Conservation (phyloP, 2,329 filamentous ascomycete species). For the Monosporascus sp. region DNA sequence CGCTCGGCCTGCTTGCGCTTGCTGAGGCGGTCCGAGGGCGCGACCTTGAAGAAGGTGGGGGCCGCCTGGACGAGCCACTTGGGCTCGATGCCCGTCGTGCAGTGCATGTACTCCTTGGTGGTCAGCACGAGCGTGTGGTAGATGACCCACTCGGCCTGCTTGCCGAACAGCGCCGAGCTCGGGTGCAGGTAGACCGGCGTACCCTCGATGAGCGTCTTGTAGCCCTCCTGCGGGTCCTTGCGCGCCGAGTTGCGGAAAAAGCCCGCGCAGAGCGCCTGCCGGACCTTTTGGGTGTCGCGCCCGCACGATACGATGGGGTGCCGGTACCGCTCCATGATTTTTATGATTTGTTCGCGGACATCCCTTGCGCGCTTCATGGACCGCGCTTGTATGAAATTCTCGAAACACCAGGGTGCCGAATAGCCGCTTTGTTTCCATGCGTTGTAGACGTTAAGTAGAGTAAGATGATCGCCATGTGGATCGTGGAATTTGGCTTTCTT, state of each 20-base stretch:
- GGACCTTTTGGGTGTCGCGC: slow-evolving; percentile 77
- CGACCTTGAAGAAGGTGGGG: slow-evolving; percentile 98
- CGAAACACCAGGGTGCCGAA: slow-evolving; percentile 88
- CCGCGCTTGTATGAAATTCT: slow-evolving; percentile 94
- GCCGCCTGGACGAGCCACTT: slow-evolving; percentile 92
- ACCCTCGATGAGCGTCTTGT: slow-evolving; percentile 94
- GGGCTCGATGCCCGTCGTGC: slow-evolving; percentile 86
- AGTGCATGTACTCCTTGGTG: slow-evolving; percentile 98
- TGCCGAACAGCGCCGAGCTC: slow-evolving; percentile 85
- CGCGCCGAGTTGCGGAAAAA: slow-evolving; percentile 95
- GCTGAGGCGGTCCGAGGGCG: slow-evolving; percentile 76
- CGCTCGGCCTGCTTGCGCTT: slow-evolving; percentile 92
- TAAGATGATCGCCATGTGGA: slow-evolving; percentile 88
- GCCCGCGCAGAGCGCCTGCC: slow-evolving; percentile 82
- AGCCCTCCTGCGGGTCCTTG: slow-evolving; percentile 94
- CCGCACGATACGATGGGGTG: slow-evolving; percentile 81
- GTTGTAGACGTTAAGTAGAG: slow-evolving; percentile 93
- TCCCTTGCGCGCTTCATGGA: slow-evolving; percentile 87
- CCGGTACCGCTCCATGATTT: slow-evolving; percentile 89
- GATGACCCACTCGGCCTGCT: slow-evolving; percentile 93
- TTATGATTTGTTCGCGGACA: slow-evolving; percentile 83
- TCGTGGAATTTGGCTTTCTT: slow-evolving; percentile 99
- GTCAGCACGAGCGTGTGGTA: slow-evolving; percentile 90
- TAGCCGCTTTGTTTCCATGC: slow-evolving; percentile 86
- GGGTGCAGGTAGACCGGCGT: slow-evolving; percentile 95